Conservation (phyloP, 768 basidiomycete species). For the Amanita subjunquillea region DNA sequence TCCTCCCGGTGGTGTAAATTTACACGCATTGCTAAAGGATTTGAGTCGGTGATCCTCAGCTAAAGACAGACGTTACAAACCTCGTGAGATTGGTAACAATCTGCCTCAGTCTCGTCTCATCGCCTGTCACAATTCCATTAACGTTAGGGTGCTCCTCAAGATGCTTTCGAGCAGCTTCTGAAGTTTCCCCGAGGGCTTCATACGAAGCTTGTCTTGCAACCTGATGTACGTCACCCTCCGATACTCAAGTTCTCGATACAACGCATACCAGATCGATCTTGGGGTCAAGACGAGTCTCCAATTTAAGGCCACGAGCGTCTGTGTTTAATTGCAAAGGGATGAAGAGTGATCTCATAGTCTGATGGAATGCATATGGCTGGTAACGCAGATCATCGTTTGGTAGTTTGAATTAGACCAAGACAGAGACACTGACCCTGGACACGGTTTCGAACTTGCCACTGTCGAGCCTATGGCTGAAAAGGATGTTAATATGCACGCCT, state of each 20-base stretch:
- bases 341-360: constrained; percentile 65
- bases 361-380: constrained; percentile 71
- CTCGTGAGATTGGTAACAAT: constrained; percentile 80
- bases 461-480: constrained; percentile 70
- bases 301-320: constrained; percentile 52
- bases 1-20: constrained; percentile 67
- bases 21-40: constrained; percentile 59
- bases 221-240: constrained; percentile 17
- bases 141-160: constrained; percentile 36
- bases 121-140: constrained; percentile 69
- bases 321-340: constrained; percentile 60
- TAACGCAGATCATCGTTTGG: constrained; percentile 4
- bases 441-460: constrained; percentile 75
- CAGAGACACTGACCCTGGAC: constrained; percentile 27
- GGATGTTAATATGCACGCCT: not conserved
- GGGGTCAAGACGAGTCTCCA: constrained; percentile 60
- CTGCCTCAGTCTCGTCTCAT: constrained; percentile 74
- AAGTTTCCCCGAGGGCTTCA: constrained; percentile 44
- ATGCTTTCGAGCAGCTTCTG: constrained; percentile 27
- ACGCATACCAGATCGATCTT: constrained; percentile 48
- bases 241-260: not conserved
- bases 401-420: not conserved
- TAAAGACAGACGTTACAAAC: constrained; percentile 19
- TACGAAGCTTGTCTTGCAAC: constrained; percentile 51
- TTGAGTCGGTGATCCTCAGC: not conserved